phyloP scores from a whole-genome alignment of 306 rosid genomes.

The Malus asiatica region DNA sequence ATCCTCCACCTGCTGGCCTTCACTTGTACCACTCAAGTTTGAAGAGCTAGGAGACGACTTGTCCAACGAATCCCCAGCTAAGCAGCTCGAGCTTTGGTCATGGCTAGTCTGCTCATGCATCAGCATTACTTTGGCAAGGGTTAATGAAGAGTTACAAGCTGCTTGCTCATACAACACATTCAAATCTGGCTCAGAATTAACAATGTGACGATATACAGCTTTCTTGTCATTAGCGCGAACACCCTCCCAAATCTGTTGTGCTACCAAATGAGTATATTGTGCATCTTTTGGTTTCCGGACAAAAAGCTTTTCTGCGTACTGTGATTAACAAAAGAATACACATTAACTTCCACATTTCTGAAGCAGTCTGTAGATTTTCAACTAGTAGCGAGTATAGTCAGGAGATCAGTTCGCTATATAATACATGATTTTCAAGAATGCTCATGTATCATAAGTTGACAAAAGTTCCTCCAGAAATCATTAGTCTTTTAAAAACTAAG shows the following conservation, averaged over 20 bases:
- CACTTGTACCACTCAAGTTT: slow-evolving; percentile 45
- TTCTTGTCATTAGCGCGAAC: slow-evolving; percentile 90
- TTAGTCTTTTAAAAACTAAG: background rate
- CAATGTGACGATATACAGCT: slow-evolving; percentile 84
- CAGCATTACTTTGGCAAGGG: slow-evolving; percentile 91
- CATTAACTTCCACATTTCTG: background rate
- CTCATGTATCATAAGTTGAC: background rate
- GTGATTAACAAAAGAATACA: slow-evolving; percentile 20
- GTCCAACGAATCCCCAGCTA: slow-evolving; percentile 55
- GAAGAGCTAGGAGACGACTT: slow-evolving; percentile 57
- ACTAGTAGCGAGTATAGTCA: slow-evolving; percentile 2
- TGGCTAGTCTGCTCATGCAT: slow-evolving; percentile 68
- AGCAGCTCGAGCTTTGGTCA: slow-evolving; percentile 43
- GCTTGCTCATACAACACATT: slow-evolving; percentile 64
- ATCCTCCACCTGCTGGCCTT: slow-evolving; percentile 53
- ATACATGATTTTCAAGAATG: background rate
- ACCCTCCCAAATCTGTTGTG: slow-evolving; percentile 89
- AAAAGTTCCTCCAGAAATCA: background rate
- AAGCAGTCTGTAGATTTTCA: background rate
- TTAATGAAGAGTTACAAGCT: slow-evolving; percentile 50
- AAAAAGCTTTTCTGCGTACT: slow-evolving; percentile 94
- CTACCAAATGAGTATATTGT: slow-evolving; percentile 60
- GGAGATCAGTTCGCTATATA: background rate
- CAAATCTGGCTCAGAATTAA: slow-evolving; percentile 73
- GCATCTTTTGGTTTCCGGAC: slow-evolving; percentile 74